Percentiles rank a stretch among this genome's conserved stretches.
Conservation (phyloP, 495 filamentous ascomycete species). For the Xylaria telfairii region DNA sequence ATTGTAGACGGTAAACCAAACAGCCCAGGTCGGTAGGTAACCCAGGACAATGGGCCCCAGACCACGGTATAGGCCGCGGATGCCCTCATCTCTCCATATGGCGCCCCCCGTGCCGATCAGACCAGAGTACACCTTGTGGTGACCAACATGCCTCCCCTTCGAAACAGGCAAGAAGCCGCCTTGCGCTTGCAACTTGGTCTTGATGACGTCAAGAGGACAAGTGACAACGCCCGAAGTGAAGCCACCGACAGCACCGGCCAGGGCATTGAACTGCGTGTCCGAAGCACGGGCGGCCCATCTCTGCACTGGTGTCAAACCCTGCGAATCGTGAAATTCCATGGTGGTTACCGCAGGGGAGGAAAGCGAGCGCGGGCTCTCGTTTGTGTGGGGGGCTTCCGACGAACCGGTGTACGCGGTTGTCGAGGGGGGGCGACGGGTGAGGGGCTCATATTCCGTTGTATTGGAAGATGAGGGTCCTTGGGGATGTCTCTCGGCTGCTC, state of each 20-base stretch:
- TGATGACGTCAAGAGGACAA: constrained; percentile 98
- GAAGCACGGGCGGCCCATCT: constrained; percentile 55
- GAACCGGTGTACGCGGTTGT: constrained; percentile 35
- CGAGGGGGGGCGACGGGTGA: constrained; percentile 35
- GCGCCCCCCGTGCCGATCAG: constrained; percentile 82
- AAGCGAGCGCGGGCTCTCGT: constrained; percentile 26
- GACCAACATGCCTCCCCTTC: constrained; percentile 51
- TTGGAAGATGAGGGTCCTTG: constrained; percentile 42
- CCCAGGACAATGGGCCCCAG: constrained; percentile 92
- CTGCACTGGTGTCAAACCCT: constrained; percentile 62
- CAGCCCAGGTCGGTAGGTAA: constrained; percentile 97
- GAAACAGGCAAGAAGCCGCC: constrained; percentile 68
- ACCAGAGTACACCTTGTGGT: constrained; percentile 74
- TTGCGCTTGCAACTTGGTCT: constrained; percentile 97
- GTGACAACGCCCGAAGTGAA: constrained; percentile 93
- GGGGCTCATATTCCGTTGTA: constrained; percentile 51
- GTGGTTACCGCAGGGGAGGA: constrained; percentile 31
- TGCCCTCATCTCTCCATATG: constrained; percentile 86
- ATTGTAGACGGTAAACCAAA: constrained; percentile 96
- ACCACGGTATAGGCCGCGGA: constrained; percentile 91
- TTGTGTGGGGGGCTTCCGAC: constrained; percentile 30
- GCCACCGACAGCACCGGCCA: constrained; percentile 86
- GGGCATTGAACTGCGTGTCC: constrained; percentile 61
- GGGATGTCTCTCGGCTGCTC: constrained; percentile 41
- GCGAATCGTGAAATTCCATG: constrained; percentile 43